These are phyloP conservation scores for Euphrasia arctica DNA, from an alignment of 305 asterid genomes.

Conservation along the genomic window DNA sequence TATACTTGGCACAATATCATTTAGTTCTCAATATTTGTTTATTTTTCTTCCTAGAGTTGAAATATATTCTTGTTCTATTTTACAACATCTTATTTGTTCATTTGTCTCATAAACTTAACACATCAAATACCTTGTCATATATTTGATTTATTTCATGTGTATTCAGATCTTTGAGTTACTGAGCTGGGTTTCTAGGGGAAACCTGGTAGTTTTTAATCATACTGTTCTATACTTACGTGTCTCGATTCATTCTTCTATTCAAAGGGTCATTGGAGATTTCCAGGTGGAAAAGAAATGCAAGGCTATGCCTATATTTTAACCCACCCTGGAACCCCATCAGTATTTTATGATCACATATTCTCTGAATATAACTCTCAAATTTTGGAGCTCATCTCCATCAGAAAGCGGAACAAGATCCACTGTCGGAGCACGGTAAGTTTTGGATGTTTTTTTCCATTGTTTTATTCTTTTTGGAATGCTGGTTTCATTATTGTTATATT, in stretches of 20 bases:
- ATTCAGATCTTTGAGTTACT: conserved; percentile 20
- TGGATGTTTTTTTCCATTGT: conserved; percentile 13
- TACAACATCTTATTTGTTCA: neutral
- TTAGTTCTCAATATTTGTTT: neutral
- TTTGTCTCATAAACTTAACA: neutral
- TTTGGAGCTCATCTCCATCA: conserved; percentile 54
- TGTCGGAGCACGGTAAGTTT: conserved; percentile 92
- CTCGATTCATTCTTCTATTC: conserved; percentile 22
- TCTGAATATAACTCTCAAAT: conserved; percentile 56
- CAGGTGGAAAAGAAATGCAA: conserved; percentile 97
- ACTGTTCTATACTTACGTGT: conserved; percentile 17
- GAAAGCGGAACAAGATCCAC: conserved; percentile 70
- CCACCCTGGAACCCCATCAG: conserved; percentile 97
- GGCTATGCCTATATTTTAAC: conserved; percentile 93
- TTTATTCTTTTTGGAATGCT: neutral
- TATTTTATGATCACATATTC: conserved; percentile 86
- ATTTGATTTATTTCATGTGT: neutral
- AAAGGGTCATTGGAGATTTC: conserved; percentile 99
- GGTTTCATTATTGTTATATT: neutral
- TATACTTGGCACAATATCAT: neutral
- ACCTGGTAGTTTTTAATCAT: conserved; percentile 6
- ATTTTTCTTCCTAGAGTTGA: neutral
- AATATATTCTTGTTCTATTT: neutral
- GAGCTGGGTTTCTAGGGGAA: conserved; percentile 13
- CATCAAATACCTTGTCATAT: neutral